Evolutionary conservation across 768 basidiomycete genomes (phyloP), one percentile per base, ranked within the genome.

Genomic region (Russula dissimulans): DNA sequence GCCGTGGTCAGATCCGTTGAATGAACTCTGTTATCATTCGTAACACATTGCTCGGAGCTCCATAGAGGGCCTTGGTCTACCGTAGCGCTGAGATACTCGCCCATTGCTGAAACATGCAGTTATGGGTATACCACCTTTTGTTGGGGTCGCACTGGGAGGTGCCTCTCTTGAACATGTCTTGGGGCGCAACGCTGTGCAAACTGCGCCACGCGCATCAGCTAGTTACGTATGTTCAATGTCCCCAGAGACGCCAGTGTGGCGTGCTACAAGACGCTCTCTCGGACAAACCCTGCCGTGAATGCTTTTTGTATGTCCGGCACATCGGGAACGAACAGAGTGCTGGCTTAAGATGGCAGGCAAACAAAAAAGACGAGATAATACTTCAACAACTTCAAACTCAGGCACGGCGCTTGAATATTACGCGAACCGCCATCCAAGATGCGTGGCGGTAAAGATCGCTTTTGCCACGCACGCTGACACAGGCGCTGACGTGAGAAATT

Each of bases 301-400:
- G 45, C 45, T 4, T 26, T 26, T 26, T 26, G 22, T 26, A 26
- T 26, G 46, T 10, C 15, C 47, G 36, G 39, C 45, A 47, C 45
- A 47, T 29, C 39, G 54, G 45, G 45, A 56, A 3, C 55, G 45
- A 31, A 48, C 45, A 11, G 55, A 46, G 55, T 56, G 31, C 22
- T 26, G 2, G 14, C 38, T 14, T 41, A 15, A 9, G 1, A 31
- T 31, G 9, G 1, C 66, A 97, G 95, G 1, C 95, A 99, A 81
- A 90, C 94, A 17, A 99, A 99, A 91, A 95, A 70, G 90, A 94
- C 31, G 87, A 95, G 66, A 71, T 97, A 9, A 71, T 97, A 9
- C 74, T 91, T 26, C 22, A 26, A 9, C 78, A 87, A 45, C 77
- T 98, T 3, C 87, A 97, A 68, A 85, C 89, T 0, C 80, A 86